Evolutionary conservation across 805 yeast genomes (phyloP).

Genomic region (Candida oleophila): DNA sequence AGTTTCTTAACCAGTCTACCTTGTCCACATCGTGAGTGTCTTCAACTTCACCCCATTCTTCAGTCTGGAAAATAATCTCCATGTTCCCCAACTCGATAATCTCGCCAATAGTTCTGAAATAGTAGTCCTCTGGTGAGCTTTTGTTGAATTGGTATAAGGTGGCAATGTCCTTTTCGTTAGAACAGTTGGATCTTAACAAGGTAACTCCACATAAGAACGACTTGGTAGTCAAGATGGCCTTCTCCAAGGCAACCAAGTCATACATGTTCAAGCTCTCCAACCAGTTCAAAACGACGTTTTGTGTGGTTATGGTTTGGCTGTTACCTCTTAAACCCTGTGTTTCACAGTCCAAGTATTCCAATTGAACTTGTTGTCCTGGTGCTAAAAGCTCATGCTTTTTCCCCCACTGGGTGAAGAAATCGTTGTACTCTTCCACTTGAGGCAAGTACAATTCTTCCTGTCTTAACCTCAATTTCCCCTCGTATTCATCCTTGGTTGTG

Average conservation of each 20-base stretch:
- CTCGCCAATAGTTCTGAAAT: constrained; percentile 56
- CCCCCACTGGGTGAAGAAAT: constrained; percentile 47
- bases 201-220: constrained; percentile 82
- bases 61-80: constrained; percentile 82
- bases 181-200: constrained; percentile 50
- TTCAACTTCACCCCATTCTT: constrained; percentile 97
- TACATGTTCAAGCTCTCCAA: constrained; percentile 61
- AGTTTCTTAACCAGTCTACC: constrained; percentile 80
- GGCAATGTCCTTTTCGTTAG: constrained; percentile 16
- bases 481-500: constrained; percentile 77
- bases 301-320: constrained; percentile 60
- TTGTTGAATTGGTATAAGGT: constrained; percentile 37
- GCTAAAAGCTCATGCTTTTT: constrained; percentile 22
- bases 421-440: constrained; percentile 64
- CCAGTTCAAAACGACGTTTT: constrained; percentile 63
- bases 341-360: constrained; percentile 77
- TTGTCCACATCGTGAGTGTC: constrained; percentile 98
- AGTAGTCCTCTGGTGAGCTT: constrained; percentile 25
- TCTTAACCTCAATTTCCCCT: constrained; percentile 74
- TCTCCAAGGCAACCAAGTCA: constrained; percentile 86
- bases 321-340: constrained; percentile 80
- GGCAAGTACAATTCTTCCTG: constrained; percentile 81
- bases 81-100: constrained; percentile 75
- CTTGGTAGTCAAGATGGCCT: constrained; percentile 81
- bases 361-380: constrained; percentile 28